These are phyloP conservation scores for Kazachstania sp. DNA, from an alignment of 1,139 yeast species.

Conservation along the genomic window DNA sequence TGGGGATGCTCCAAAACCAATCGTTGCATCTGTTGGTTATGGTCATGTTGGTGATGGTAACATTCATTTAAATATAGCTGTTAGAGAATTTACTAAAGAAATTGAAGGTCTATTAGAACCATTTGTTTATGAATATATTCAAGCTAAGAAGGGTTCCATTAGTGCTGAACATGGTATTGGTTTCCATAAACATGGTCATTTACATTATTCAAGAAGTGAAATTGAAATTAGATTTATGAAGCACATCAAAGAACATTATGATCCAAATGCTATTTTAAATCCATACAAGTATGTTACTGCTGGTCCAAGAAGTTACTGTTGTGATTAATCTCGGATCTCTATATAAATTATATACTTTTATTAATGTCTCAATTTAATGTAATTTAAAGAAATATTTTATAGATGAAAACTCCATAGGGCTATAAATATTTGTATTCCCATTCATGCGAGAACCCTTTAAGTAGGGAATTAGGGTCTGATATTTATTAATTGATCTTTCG, in stretches of 20 bases:
- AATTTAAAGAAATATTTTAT: too few species aligned
- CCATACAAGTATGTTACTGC: slow-evolving; percentile 70
- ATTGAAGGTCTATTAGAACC: slow-evolving; percentile 82
- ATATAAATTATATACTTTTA: background rate
- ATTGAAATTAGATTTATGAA: slow-evolving; percentile 65
- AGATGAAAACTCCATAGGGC: too few species aligned
- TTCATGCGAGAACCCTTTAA: too few species aligned
- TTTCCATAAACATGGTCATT: slow-evolving; percentile 83
- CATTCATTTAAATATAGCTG: slow-evolving; percentile 82
- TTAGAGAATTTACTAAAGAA: slow-evolving; percentile 64
- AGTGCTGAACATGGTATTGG: slow-evolving; percentile 97
- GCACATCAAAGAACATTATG: slow-evolving; percentile 63
- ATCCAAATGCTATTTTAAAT: slow-evolving; percentile 82
- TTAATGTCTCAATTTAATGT: background rate
- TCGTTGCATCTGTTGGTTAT: slow-evolving; percentile 80
- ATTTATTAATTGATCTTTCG: too few species aligned
- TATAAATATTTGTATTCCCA: too few species aligned
- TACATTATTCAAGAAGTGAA: slow-evolving; percentile 72
- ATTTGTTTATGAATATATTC: slow-evolving; percentile 85
- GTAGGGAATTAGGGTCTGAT: too few species aligned
- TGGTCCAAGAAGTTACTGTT: background rate
- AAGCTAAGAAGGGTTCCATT: slow-evolving; percentile 68
- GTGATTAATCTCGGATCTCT: background rate
- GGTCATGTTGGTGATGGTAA: slow-evolving; percentile 97
- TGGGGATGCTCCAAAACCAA: slow-evolving; percentile 58